Conservation (phyloP, 345 rosid species). For the Pistacia atlantica region DNA sequence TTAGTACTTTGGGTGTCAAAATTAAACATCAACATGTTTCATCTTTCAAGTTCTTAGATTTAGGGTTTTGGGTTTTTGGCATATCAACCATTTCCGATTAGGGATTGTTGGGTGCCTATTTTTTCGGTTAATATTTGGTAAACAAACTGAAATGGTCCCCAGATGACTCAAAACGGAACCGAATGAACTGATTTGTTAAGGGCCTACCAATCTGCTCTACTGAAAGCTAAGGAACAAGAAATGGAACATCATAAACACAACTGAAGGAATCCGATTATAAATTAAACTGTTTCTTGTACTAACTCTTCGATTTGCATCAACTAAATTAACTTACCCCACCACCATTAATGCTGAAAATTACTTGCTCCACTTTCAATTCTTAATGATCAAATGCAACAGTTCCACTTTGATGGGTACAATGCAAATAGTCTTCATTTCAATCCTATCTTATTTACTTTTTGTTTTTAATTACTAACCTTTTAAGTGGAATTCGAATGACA, state of each 20-base stretch:
- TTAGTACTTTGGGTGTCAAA: too few relatives aligned
- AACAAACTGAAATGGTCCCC: neutral
- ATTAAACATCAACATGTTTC: too few relatives aligned
- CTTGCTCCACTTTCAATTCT: constrained; percentile 2
- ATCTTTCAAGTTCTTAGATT: too few relatives aligned
- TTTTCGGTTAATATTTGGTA: neutral
- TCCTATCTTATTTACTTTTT: too few relatives aligned
- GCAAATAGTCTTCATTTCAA: too few relatives aligned
- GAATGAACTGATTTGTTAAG: neutral
- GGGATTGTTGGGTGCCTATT: neutral
- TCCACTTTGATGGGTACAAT: neutral
- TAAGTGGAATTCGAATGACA: too few relatives aligned
- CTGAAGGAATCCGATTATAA: too few relatives aligned
- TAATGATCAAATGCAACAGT: neutral
- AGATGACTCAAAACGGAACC: too few relatives aligned
- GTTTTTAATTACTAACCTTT: too few relatives aligned
- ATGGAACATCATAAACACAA: neutral
- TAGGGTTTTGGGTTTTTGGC: neutral
- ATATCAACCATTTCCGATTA: neutral
- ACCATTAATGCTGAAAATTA: neutral
- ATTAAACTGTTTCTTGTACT: too few relatives aligned
- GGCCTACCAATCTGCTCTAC: neutral
- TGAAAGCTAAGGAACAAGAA: neutral
- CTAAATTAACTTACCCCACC: too few relatives aligned
- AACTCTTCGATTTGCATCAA: too few relatives aligned